These are phyloP conservation scores for Colletotrichum sp. DNA, from an alignment of 2,329 filamentous ascomycete genomes.

Conservation along the genomic window DNA sequence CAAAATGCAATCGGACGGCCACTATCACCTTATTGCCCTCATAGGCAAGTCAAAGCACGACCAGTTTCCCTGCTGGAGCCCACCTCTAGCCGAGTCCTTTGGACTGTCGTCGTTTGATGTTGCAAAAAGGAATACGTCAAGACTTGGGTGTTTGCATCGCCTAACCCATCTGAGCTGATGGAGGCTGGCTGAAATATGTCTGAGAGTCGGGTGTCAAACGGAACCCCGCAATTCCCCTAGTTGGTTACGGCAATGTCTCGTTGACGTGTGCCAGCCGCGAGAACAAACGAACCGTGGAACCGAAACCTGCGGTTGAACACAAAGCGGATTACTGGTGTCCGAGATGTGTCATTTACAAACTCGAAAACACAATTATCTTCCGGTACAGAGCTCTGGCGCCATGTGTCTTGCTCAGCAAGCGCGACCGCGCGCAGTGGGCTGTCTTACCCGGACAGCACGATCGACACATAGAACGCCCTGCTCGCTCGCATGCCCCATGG, in stretches of 20 bases:
- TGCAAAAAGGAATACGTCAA: background rate
- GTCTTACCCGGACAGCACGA: background rate
- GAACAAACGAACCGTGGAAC: background rate
- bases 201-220: conserved; percentile 1
- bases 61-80: background rate
- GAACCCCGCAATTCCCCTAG: conserved; percentile 4
- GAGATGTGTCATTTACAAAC: background rate
- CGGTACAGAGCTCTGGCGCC: background rate
- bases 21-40: background rate
- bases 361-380: background rate
- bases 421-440: background rate
- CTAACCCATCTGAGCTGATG: background rate
- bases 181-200: background rate
- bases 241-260: background rate
- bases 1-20: background rate
- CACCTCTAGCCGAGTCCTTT: background rate
- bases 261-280: background rate
- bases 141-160: background rate
- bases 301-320: background rate
- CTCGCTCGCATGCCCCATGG: background rate
- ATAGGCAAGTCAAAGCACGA: background rate
- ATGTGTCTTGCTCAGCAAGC: background rate
- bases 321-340: background rate
- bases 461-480: background rate
- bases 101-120: background rate